These are phyloP conservation scores for Phialemoniopsis sp. DNA, from an alignment of 2,329 filamentous ascomycete genomes.

Conservation along the genomic window DNA sequence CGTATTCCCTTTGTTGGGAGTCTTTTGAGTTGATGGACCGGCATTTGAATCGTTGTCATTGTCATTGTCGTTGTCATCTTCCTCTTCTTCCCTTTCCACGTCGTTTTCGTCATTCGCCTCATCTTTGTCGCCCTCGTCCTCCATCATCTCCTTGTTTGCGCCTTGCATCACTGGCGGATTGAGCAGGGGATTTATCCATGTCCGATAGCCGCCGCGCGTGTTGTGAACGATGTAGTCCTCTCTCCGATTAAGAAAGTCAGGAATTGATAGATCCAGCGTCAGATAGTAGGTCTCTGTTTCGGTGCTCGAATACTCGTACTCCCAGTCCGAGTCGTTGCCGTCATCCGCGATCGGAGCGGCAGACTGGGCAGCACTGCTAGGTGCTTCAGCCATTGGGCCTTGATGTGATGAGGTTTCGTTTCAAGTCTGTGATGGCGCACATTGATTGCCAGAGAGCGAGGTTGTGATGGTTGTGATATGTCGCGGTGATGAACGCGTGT, in stretches of 20 bases:
- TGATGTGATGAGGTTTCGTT: too few species aligned
- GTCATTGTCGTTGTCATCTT: conserved; percentile 11
- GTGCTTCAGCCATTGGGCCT: too few species aligned
- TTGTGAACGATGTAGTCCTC: conserved; percentile 30
- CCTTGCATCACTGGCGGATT: conserved; percentile 10
- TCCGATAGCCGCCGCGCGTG: conserved; percentile 39
- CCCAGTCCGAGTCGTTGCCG: conserved; percentile 58
- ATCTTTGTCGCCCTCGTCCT: conserved; percentile 9
- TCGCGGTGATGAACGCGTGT: too few species aligned
- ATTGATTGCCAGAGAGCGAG: too few species aligned
- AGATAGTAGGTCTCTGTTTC: conserved; percentile 65
- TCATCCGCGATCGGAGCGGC: conserved; percentile 12
- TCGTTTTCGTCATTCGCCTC: not conserved
- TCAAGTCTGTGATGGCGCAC: too few species aligned
- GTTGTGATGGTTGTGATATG: too few species aligned
- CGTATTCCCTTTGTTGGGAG: not conserved
- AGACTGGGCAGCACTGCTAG: too few species aligned
- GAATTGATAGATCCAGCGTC: conserved; percentile 58
- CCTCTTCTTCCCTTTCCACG: conserved; percentile 4
- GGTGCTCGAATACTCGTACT: conserved; percentile 62
- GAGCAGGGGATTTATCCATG: conserved; percentile 26
- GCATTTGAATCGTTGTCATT: conserved; percentile 12
- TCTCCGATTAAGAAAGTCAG: conserved; percentile 45
- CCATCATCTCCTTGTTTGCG: conserved; percentile 10
- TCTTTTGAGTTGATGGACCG: not conserved